These are phyloP conservation scores for Groenewaldozyma salmanticensis DNA, from an alignment of 805 yeast species.

Conservation along the genomic window DNA sequence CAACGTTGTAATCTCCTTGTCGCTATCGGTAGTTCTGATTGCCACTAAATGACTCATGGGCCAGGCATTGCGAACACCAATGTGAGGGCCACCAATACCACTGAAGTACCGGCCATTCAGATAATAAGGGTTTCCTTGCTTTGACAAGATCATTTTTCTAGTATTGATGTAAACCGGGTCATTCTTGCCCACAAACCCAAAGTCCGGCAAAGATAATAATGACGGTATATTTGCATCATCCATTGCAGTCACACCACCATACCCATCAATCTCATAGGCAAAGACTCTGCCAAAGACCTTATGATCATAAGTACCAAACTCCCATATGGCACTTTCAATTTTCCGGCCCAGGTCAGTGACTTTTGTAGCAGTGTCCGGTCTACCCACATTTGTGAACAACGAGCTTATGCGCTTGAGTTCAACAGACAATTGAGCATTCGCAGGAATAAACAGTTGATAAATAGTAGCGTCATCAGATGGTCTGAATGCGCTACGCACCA, in stretches of 20 bases:
- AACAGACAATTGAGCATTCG: slow-evolving; percentile 64
- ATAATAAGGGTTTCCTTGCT: slow-evolving; percentile 70
- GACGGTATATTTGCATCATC: slow-evolving; percentile 92
- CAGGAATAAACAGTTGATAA: slow-evolving; percentile 76
- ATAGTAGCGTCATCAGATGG: slow-evolving; percentile 84
- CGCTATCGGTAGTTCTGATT: slow-evolving; percentile 66
- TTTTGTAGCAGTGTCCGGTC: slow-evolving; percentile 14
- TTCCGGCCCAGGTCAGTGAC: slow-evolving; percentile 28
- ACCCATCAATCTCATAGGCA: slow-evolving; percentile 88
- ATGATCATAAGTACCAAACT: slow-evolving; percentile 59
- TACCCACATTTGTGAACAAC: slow-evolving; percentile 16
- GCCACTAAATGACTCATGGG: slow-evolving; percentile 76
- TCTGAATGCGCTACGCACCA: slow-evolving; percentile 73
- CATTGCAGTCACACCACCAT: slow-evolving; percentile 63
- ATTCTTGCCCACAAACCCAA: slow-evolving; percentile 46
- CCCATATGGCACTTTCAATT: slow-evolving; percentile 47
- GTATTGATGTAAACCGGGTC: slow-evolving; percentile 69
- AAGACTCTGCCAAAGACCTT: slow-evolving; percentile 64
- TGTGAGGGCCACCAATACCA: slow-evolving; percentile 89
- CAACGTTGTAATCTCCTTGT: slow-evolving; percentile 48
- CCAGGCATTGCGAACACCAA: slow-evolving; percentile 77
- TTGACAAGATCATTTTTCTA: slow-evolving; percentile 60
- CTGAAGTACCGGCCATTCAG: slow-evolving; percentile 50
- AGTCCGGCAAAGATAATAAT: slow-evolving; percentile 65
- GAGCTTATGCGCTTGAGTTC: slow-evolving; percentile 40